Percentiles rank a stretch among this genome's conserved stretches.
These are phyloP conservation scores for Plasmodium vivax DNA, from an alignment of 169 alveolate genomes.

Conservation along the genomic window DNA sequence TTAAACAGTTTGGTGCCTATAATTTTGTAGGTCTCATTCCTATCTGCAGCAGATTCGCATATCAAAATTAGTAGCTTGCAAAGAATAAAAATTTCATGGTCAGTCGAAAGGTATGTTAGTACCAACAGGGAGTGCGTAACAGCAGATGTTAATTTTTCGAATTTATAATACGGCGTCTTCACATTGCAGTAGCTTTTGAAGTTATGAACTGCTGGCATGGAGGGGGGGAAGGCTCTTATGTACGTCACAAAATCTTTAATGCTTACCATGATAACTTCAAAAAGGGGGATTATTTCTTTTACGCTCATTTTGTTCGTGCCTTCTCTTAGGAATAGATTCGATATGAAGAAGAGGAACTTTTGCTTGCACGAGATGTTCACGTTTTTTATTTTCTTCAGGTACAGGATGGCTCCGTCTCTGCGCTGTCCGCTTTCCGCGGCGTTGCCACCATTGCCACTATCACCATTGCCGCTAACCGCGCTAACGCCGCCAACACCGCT, in stretches of 20 bases:
- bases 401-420: constrained; percentile 13
- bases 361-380: constrained; percentile 53
- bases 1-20: constrained; percentile 79
- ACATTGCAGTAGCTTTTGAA: constrained; percentile 26
- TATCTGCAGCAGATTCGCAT: constrained; percentile 78
- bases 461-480: background rate
- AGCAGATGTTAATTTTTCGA: constrained; percentile 64
- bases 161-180: constrained; percentile 60
- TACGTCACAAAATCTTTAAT: constrained; percentile 59
- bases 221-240: constrained; percentile 18
- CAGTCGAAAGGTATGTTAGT: constrained; percentile 79
- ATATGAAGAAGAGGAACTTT: constrained; percentile 61
- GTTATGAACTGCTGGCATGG: constrained; percentile 12
- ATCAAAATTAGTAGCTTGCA: constrained; percentile 80
- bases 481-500: background rate
- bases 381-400: constrained; percentile 31
- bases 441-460: background rate
- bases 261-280: constrained; percentile 37
- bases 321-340: constrained; percentile 60
- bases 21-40: constrained; percentile 79
- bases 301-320: constrained; percentile 47
- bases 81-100: constrained; percentile 80
- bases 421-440: background rate
- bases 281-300: constrained; percentile 49
- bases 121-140: constrained; percentile 81